phyloP scores from a whole-genome alignment of 2,329 filamentous ascomycete species.

The Myotisia sp. region DNA sequence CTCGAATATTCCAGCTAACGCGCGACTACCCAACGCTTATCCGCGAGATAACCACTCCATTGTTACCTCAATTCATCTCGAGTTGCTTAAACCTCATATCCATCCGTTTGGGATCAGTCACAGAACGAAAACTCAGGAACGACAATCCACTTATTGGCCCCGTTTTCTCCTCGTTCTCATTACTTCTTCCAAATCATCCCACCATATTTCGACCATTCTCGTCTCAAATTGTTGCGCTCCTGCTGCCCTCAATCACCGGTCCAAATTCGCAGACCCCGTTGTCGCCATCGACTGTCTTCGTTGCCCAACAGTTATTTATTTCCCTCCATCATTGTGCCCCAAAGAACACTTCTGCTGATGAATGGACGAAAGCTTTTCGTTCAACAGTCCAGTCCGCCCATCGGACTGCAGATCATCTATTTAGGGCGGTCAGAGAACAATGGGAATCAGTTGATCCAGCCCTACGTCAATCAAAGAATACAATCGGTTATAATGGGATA shows the following conservation, averaged over 20 bases:
- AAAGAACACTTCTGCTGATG: conserved; percentile 61
- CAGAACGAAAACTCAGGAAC: conserved; percentile 21
- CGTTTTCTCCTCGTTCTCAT: conserved; percentile 55
- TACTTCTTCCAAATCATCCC: conserved; percentile 64
- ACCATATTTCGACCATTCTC: conserved; percentile 68
- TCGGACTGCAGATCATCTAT: conserved; percentile 57
- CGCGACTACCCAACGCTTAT: conserved; percentile 70
- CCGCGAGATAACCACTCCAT: conserved; percentile 76
- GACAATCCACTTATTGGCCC: conserved; percentile 46
- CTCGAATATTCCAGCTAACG: conserved; percentile 69
- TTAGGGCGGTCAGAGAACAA: conserved; percentile 65
- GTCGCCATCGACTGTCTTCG: conserved; percentile 40
- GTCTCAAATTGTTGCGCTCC: conserved; percentile 49
- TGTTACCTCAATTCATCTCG: conserved; percentile 58
- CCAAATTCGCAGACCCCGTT: conserved; percentile 40
- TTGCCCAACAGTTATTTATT: conserved; percentile 51
- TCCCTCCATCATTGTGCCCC: conserved; percentile 66
- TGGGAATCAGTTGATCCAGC: conserved; percentile 55
- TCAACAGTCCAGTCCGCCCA: conserved; percentile 52
- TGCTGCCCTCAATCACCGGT: conserved; percentile 49
- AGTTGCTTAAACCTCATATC: conserved; percentile 53
- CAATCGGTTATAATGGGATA: conserved; percentile 24
- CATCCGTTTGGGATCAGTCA: conserved; percentile 32
- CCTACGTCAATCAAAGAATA: conserved; percentile 19
- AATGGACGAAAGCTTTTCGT: conserved; percentile 59